These are phyloP conservation scores for Termitomyces sp. DNA, from an alignment of 768 basidiomycete genomes.

Conservation along the genomic window DNA sequence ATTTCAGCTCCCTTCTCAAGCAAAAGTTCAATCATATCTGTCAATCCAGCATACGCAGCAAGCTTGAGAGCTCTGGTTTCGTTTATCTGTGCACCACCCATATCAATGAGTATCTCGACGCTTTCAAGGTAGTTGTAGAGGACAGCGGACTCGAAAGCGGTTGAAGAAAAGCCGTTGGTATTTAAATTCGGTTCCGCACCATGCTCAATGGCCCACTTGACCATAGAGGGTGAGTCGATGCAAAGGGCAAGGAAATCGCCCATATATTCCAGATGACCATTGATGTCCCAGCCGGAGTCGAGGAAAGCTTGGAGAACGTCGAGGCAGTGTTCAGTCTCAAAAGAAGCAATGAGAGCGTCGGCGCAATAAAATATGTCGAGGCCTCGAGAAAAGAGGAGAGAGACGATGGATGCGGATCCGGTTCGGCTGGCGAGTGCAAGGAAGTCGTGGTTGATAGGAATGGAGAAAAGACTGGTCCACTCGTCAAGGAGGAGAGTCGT, in stretches of 20 bases:
- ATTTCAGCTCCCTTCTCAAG: background rate
- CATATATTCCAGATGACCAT: background rate
- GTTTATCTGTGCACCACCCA: conserved; percentile 6
- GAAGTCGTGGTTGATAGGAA: background rate
- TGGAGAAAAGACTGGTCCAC: background rate
- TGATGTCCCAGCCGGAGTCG: conserved; percentile 7
- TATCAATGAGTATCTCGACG: background rate
- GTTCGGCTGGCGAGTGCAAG: background rate
- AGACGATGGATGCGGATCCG: conserved; percentile 1
- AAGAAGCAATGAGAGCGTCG: background rate
- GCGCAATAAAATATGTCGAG: background rate
- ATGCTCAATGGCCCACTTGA: conserved; percentile 2
- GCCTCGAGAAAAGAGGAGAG: conserved; percentile 2
- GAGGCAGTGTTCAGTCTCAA: background rate
- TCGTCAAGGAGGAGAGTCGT: background rate
- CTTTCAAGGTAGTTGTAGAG: background rate
- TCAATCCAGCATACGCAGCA: conserved; percentile 3
- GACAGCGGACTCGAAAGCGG: conserved; percentile 6
- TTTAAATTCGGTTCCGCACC: conserved; percentile 8
- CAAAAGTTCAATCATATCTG: conserved; percentile 10
- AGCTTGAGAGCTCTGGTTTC: conserved; percentile 7
- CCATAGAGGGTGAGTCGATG: background rate
- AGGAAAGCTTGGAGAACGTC: conserved; percentile 8
- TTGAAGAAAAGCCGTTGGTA: too few relatives aligned
- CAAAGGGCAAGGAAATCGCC: conserved; percentile 1